Evolutionary conservation across 2,329 filamentous ascomycete species (phyloP).

Genomic region (Phyllosticta citriasiana): DNA sequence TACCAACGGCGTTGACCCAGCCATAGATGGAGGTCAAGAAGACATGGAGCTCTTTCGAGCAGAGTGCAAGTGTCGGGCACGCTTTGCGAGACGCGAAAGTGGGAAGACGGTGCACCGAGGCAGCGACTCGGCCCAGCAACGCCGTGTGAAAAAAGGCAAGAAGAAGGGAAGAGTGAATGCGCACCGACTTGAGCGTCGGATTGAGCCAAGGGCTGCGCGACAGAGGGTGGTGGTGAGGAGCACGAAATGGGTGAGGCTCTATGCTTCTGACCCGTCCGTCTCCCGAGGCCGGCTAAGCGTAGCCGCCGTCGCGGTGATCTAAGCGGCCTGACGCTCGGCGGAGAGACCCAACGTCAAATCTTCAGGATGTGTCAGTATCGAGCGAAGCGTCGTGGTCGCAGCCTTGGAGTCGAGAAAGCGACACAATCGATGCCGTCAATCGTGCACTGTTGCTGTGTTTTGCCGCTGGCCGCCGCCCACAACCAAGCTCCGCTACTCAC

Average conservation of each 20-base stretch:
- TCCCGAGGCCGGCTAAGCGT: constrained; percentile 10
- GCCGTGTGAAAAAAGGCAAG: not conserved
- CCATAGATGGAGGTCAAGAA: constrained; percentile 31
- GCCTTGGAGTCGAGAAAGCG: not conserved
- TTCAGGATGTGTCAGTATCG: not conserved
- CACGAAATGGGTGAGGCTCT: constrained; percentile 10
- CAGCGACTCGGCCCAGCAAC: constrained; percentile 6
- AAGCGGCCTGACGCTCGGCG: constrained; percentile 7
- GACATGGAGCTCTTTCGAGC: constrained; percentile 27
- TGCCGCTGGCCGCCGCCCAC: constrained; percentile 8
- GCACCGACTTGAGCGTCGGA: not conserved
- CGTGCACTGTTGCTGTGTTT: constrained; percentile 3
- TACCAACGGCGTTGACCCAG: constrained; percentile 33
- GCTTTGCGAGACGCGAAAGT: constrained; percentile 12
- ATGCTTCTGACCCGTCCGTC: not conserved
- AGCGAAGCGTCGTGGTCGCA: not conserved
- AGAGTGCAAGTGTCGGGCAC: constrained; percentile 28
- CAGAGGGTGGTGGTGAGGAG: constrained; percentile 7
- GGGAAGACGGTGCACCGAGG: constrained; percentile 7
- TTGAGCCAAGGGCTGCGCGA: constrained; percentile 6
- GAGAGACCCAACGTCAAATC: not conserved
- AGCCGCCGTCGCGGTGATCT: constrained; percentile 7
- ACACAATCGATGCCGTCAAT: constrained; percentile 4
- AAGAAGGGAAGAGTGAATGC: not conserved
- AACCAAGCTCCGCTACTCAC: not conserved